phyloP scores from a whole-genome alignment of 768 basidiomycete genomes.

The Termitomyces titanicus region DNA sequence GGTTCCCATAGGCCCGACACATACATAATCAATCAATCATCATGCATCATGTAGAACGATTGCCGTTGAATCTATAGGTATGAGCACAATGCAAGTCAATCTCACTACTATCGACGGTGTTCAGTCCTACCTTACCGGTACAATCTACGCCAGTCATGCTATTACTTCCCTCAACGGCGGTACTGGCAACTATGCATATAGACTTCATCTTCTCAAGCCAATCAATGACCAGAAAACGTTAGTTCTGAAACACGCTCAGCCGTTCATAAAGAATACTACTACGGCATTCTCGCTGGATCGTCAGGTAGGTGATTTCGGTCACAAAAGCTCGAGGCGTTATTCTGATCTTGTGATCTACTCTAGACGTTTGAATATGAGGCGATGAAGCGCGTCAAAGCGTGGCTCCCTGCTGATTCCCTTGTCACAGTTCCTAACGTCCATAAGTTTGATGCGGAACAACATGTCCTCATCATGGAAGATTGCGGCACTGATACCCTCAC shows the following conservation, averaged over 20 bases:
- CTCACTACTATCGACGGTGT: slow-evolving; percentile 32
- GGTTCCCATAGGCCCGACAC: too few species aligned
- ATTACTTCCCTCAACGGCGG: slow-evolving; percentile 49
- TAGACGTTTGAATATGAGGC: slow-evolving; percentile 46
- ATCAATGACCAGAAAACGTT: slow-evolving; percentile 42
- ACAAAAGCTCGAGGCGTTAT: not conserved
- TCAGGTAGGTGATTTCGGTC: slow-evolving; percentile 39
- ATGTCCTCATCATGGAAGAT: slow-evolving; percentile 64
- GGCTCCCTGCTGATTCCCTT: slow-evolving; percentile 32
- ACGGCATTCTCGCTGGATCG: slow-evolving; percentile 39
- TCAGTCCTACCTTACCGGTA: slow-evolving; percentile 40
- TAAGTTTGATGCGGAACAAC: slow-evolving; percentile 42
- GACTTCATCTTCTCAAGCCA: slow-evolving; percentile 39
- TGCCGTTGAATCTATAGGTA: too few species aligned
- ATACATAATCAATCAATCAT: too few species aligned
- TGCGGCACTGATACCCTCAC: slow-evolving; percentile 36
- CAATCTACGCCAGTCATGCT: slow-evolving; percentile 40
- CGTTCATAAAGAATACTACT: slow-evolving; percentile 20
- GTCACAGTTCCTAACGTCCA: slow-evolving; percentile 48
- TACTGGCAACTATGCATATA: slow-evolving; percentile 51
- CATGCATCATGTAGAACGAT: too few species aligned
- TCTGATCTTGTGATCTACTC: slow-evolving; percentile 1
- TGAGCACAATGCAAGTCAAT: slow-evolving; percentile 13
- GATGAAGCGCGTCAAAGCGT: slow-evolving; percentile 36
- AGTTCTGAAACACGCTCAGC: slow-evolving; percentile 51